Evolutionary conservation across 768 basidiomycete genomes (phyloP), one percentile per base, ranked within the genome.

Genomic region (Leccinum pellstonianum): DNA sequence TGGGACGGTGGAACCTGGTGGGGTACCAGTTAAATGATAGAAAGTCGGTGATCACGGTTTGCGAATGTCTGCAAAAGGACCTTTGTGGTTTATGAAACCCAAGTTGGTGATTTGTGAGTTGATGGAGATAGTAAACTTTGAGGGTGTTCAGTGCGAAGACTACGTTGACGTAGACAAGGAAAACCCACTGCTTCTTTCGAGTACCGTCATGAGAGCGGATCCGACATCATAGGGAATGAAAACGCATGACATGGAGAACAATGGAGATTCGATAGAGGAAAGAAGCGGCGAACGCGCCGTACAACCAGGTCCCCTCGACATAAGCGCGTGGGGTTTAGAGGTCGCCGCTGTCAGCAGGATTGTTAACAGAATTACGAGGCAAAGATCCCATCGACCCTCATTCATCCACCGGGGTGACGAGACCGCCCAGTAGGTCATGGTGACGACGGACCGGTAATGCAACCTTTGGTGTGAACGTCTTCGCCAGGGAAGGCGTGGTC

Each of bases 71-170:
- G 43, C 12, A 33, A 10, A 38, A 17, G 19, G 14, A 58, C 72
- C 54, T 29, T 72, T 70, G 21, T 75, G 29, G 21, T 70, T 64
- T 57, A 73, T 67, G 59, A 75, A 73, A 14, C 64, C 70, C 7
- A 70, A 43, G 21, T 73, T 68, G 37, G 66, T 73, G 27, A 72
- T 68, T n/a, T 63, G 52, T 0, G 68, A 43, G 29, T 67, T 68
- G 60, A 59, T 38, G 1, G 57, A 63, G 31, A 64, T 62, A 38
- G 25, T 25, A 5, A 68, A 75, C 23, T 23, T 23, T 23, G 50
- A 75, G 51, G 4, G 73, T 73, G 7, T 68, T 71, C 51, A 73
- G 27, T 12, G 54, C 62, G 48, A 73, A 75, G 47, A 73, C 21
- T 55, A 73, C 43, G 38, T 66, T 63, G 54, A 75, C 67, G 56